Evolutionary conservation across 2,329 filamentous ascomycete species (phyloP), one percentile per base, ranked within the genome.

Genomic region (Calonectria fujianensis): DNA sequence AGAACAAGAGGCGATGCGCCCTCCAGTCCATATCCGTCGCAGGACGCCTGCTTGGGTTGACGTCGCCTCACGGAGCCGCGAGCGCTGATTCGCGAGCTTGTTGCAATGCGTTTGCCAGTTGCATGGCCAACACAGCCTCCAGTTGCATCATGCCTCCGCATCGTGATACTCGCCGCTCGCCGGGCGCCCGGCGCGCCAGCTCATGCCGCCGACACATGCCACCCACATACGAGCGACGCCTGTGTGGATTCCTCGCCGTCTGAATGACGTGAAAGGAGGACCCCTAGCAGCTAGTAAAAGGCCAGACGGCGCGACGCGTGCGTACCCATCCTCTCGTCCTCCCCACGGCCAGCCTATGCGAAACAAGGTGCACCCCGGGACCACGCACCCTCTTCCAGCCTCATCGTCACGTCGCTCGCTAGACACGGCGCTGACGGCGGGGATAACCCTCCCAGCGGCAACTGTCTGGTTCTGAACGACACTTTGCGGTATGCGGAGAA

Each of bases 11-110:
- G 45, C 24, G 29, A 71, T 32, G 48, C 48, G 41, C 70, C 67
- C 27, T 72, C 77, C 68, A 74, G 74, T 77, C 78, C 74, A 74
- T 70, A 73, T 75, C 69, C 77, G 69, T 80, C 78, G 78, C 73
- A 76, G 76, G 72, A 72, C 66, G 50, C 16, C 11, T 68, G 59
- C 66, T 51, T 45, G 16, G 29, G n/a, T 72, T 72, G 73, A 66
- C 54, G 67, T 48, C 69, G 52, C 50, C 51, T 64, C 61, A 45
- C 45, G 24, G 24, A 45, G 70, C 41, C 59, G 71, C 72, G 61
- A 51, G 57, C 54, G 57, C 69, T 32, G 68, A 70, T 61, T 69
- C 72, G 71, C 32, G 71, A 69, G 65, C 45, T n/a, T 31, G 52
- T 68, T 14, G 31, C 52, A 51, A 27, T 72, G 41, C 59, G 67